Percentiles rank a stretch among this genome's conserved stretches.
phyloP scores from a whole-genome alignment of 306 rosid genomes.

The Sindora glabra region DNA sequence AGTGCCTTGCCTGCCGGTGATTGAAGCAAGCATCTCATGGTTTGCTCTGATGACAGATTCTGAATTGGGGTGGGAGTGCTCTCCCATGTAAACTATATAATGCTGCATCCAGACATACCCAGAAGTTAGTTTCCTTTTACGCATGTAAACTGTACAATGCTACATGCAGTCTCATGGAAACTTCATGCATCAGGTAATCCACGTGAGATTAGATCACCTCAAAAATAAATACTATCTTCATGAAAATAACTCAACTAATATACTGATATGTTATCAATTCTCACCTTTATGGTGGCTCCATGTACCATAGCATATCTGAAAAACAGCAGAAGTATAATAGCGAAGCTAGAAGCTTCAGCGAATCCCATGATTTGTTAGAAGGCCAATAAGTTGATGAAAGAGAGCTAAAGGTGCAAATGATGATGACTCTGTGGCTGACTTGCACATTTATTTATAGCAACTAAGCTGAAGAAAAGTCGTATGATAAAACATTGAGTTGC shows the following conservation, averaged over 20 bases:
- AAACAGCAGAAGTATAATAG: constrained; percentile 35
- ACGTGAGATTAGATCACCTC: not conserved
- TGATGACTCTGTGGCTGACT: not conserved
- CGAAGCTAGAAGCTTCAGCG: constrained; percentile 12
- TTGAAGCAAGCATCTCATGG: constrained; percentile 56
- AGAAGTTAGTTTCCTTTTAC: constrained; percentile 13
- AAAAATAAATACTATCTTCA: not conserved
- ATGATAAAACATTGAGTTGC: too few species aligned
- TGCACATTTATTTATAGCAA: constrained; percentile 30
- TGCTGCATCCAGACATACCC: constrained; percentile 29
- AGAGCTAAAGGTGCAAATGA: constrained; percentile 9
- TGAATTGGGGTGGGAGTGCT: constrained; percentile 50
- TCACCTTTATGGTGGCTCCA: constrained; percentile 48
- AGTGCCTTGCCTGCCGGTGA: constrained; percentile 42
- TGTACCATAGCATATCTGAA: constrained; percentile 21
- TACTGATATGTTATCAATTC: not conserved
- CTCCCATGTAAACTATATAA: constrained; percentile 65
- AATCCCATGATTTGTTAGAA: constrained; percentile 21
- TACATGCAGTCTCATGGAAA: constrained; percentile 23
- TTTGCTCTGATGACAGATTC: constrained; percentile 50
- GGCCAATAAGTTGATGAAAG: not conserved
- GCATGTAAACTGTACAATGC: not conserved
- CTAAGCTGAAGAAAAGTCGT: too few species aligned
- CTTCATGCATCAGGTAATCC: not conserved
- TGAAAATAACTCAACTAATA: not conserved